Conservation (phyloP, 2,329 filamentous ascomycete species). For the Decorospora gaudefroyi region DNA sequence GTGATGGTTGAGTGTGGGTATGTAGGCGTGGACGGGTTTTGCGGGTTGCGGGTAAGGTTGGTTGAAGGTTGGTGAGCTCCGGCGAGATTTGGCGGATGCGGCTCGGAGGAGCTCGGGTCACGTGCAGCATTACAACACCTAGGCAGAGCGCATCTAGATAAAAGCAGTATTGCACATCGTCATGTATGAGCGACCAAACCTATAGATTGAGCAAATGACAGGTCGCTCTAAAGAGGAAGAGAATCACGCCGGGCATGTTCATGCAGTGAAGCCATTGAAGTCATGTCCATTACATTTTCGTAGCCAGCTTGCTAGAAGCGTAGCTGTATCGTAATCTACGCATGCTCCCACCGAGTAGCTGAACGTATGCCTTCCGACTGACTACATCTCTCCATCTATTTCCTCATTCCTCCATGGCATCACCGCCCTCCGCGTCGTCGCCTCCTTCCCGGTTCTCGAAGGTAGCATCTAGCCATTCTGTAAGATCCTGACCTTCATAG, state of each 20-base stretch:
- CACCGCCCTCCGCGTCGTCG: conserved; percentile 43
- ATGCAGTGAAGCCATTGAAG: background rate
- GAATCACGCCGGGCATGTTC: background rate
- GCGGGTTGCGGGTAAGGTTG: conserved; percentile 29
- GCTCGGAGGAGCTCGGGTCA: conserved; percentile 36
- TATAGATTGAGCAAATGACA: too few species aligned
- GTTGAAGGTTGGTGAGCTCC: conserved; percentile 36
- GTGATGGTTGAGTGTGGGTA: conserved; percentile 55
- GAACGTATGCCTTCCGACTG: too few species aligned
- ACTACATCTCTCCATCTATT: background rate
- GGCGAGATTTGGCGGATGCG: conserved; percentile 36
- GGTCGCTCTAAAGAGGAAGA: background rate
- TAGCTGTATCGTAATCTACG: conserved; percentile 14
- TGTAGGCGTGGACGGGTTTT: conserved; percentile 29
- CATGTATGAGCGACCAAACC: conserved; percentile 5
- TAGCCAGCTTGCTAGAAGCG: conserved; percentile 15
- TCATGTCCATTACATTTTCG: conserved; percentile 32
- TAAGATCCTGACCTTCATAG: conserved; percentile 85
- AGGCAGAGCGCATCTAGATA: background rate
- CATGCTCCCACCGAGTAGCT: background rate
- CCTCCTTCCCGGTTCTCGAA: conserved; percentile 54
- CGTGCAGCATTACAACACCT: conserved; percentile 19
- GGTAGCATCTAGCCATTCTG: conserved; percentile 78
- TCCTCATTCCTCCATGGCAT: conserved; percentile 57
- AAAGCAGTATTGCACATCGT: background rate